Evolutionary conservation across 345 rosid species (phyloP).

Genomic region (Melaleuca alternifolia): DNA sequence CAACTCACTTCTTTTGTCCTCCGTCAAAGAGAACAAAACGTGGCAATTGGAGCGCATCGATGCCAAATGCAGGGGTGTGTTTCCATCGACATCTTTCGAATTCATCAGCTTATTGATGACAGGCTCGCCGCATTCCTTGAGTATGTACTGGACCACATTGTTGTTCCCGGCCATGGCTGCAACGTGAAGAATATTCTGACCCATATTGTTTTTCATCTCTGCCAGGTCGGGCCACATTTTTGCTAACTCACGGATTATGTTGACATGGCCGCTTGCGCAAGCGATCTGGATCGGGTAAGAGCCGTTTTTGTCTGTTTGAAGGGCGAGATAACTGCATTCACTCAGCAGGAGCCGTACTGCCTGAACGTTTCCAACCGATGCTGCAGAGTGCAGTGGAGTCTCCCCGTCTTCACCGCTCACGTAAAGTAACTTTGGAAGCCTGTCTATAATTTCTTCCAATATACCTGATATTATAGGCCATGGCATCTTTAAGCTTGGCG

Average conservation of each 20-base stretch:
- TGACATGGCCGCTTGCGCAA: rapidly evolving
- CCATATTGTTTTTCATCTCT: not conserved
- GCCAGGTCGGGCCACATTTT: not conserved
- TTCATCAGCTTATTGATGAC: not conserved
- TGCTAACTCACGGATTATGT: no score
- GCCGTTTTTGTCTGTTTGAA: not conserved
- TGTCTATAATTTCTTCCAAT: no score
- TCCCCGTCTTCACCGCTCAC: not conserved
- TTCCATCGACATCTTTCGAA: not conserved
- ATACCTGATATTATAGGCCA: not conserved
- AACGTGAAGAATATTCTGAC: not conserved
- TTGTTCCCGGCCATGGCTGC: not conserved
- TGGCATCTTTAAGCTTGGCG: not conserved
- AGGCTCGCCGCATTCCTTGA: not conserved
- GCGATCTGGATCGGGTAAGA: not conserved
- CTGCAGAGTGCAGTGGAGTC: not conserved
- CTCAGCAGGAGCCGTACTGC: rapidly evolving
- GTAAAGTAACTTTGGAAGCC: not conserved
- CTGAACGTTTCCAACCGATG: not conserved
- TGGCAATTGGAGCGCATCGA: rapidly evolving
- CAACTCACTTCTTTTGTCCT: rapidly evolving
- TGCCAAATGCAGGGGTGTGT: not conserved
- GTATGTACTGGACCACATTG: rapidly evolving
- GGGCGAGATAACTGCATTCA: not conserved
- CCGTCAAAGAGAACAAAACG: rapidly evolving